Conservation (phyloP, 2,329 filamentous ascomycete species). For the Beauveria sp. region DNA sequence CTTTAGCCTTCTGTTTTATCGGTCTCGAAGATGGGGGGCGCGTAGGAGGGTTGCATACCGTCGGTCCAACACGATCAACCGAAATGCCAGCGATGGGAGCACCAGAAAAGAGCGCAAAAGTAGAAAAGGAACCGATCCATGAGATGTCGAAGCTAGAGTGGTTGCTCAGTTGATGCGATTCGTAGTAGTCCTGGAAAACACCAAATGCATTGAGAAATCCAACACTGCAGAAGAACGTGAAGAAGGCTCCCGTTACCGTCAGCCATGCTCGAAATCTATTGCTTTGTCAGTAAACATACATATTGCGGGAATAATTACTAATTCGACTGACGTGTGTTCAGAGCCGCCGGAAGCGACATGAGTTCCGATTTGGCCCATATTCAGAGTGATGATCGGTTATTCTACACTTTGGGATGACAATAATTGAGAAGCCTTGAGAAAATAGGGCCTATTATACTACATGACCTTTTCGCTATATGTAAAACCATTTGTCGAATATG, state of each 20-base stretch:
- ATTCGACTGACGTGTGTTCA: background rate
- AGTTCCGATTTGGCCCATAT: background rate
- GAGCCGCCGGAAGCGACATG: background rate
- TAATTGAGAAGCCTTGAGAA: background rate
- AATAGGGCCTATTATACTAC: background rate
- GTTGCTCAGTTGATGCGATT: constrained; percentile 17
- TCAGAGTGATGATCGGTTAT: background rate
- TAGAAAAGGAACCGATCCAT: constrained; percentile 28
- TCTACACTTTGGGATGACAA: background rate
- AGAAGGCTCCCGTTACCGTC: background rate
- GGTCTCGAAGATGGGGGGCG: background rate
- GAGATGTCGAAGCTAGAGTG: constrained; percentile 24
- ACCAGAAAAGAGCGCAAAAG: constrained; percentile 28
- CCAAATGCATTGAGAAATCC: constrained; percentile 26
- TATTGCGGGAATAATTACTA: background rate
- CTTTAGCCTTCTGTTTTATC: background rate
- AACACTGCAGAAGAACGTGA: constrained; percentile 17
- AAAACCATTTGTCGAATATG: background rate
- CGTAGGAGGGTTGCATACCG: constrained; percentile 14
- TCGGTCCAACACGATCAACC: constrained; percentile 29
- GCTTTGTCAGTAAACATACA: background rate
- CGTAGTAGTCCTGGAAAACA: constrained; percentile 25
- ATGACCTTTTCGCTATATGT: background rate
- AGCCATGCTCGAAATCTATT: background rate
- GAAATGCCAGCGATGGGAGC: constrained; percentile 28